Conservation (phyloP, 495 filamentous ascomycete species). For the Monascus purpureus region DNA sequence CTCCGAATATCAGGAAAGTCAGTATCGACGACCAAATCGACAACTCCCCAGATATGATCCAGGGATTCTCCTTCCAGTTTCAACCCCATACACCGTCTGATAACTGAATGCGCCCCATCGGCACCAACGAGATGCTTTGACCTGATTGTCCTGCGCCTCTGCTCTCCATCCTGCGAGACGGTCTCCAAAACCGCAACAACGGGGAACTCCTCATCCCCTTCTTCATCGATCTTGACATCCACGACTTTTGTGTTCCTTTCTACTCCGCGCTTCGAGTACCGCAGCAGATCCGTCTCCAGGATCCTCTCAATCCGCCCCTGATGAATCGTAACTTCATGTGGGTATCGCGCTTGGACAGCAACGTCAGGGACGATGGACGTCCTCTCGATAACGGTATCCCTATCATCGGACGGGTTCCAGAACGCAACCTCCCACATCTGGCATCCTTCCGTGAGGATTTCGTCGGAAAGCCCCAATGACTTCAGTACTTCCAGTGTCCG, state of each 20-base stretch:
- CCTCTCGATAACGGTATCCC: slow-evolving; percentile 35
- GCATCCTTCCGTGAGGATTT: slow-evolving; percentile 29
- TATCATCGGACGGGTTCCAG: slow-evolving; percentile 34
- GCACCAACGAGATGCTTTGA: slow-evolving; percentile 56
- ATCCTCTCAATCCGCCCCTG: slow-evolving; percentile 50
- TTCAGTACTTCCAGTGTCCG: slow-evolving; percentile 54
- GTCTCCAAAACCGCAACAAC: slow-evolving; percentile 17
- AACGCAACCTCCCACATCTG: slow-evolving; percentile 37
- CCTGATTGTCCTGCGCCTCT: slow-evolving; percentile 29
- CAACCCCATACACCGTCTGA: slow-evolving; percentile 42
- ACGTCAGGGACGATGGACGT: slow-evolving; percentile 35
- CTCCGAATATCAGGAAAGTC: slow-evolving; percentile 60
- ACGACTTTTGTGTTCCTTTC: slow-evolving; percentile 36
- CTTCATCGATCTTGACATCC: slow-evolving; percentile 40
- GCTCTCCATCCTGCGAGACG: slow-evolving; percentile 31
- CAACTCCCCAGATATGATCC: slow-evolving; percentile 52
- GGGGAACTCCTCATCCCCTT: slow-evolving; percentile 39
- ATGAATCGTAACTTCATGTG: slow-evolving; percentile 44
- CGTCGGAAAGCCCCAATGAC: slow-evolving; percentile 21
- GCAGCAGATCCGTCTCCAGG: slow-evolving; percentile 39
- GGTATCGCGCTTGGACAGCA: slow-evolving; percentile 29
- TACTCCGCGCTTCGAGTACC: slow-evolving; percentile 37
- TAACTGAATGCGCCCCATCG: slow-evolving; percentile 52
- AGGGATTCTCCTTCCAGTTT: slow-evolving; percentile 47
- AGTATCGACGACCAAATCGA: slow-evolving; percentile 52